phyloP scores from a whole-genome alignment of 768 basidiomycete genomes.

The Panaeolus cyanescens region DNA sequence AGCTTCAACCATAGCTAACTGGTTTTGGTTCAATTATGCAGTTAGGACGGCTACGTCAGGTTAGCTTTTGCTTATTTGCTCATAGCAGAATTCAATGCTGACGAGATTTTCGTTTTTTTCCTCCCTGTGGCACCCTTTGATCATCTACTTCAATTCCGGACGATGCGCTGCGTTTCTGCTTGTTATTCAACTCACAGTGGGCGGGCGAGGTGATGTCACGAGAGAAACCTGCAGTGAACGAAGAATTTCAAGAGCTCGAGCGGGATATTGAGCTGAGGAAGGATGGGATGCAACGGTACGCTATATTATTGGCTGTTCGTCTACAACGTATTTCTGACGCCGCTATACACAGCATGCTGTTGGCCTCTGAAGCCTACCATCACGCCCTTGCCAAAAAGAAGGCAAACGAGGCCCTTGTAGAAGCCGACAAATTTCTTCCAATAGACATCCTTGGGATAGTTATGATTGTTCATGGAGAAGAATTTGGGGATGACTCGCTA shows the following conservation, averaged over 20 bases:
- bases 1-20: not conserved
- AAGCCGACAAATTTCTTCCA: slow-evolving; percentile 71
- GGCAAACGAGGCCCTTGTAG: slow-evolving; percentile 59
- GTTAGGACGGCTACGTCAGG: slow-evolving; percentile 82
- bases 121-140: not conserved
- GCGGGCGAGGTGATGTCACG: slow-evolving; percentile 88
- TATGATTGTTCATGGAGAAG: slow-evolving; percentile 85
- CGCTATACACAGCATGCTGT: slow-evolving; percentile 1
- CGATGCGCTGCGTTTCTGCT: not conserved
- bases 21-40: slow-evolving; percentile 23
- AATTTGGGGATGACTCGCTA: slow-evolving; percentile 74
- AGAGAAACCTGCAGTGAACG: slow-evolving; percentile 77
- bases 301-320: slow-evolving; percentile 8
- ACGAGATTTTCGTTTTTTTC: slow-evolving; percentile 23
- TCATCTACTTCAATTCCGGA: slow-evolving; percentile 10
- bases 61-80: slow-evolving; percentile 29
- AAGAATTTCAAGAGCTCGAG: slow-evolving; percentile 82
- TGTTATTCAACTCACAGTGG: slow-evolving; percentile 52
- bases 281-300: slow-evolving; percentile 73
- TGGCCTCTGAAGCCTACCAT: slow-evolving; percentile 74
- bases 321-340: not conserved
- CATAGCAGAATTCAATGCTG: slow-evolving; percentile 10
- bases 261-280: slow-evolving; percentile 81
- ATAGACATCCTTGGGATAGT: slow-evolving; percentile 82
- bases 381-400: slow-evolving; percentile 76